These are phyloP conservation scores for Leptodontidium sp. DNA, from an alignment of 2,329 filamentous ascomycete species.

Conservation along the genomic window DNA sequence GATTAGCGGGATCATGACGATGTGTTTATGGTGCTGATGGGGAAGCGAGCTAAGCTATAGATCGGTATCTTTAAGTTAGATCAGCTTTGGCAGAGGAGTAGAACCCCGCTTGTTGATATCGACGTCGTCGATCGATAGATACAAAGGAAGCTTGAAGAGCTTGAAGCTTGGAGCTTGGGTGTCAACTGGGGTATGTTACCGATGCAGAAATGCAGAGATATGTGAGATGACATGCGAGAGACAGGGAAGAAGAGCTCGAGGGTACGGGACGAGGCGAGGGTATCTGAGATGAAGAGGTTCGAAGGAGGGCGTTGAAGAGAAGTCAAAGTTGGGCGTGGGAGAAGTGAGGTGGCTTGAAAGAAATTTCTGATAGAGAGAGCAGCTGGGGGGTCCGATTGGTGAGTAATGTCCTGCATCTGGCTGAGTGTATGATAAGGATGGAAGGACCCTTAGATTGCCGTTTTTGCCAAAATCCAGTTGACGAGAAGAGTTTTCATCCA, in stretches of 20 bases:
- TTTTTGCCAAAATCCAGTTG: neutral
- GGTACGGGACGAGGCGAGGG: neutral
- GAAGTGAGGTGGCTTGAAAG: neutral
- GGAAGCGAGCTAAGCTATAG: neutral
- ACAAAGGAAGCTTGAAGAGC: conserved; percentile 10
- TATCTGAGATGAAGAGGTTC: neutral
- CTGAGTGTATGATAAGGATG: neutral
- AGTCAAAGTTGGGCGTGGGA: conserved; percentile 1
- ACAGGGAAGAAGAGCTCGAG: neutral
- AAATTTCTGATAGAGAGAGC: neutral
- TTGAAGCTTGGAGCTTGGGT: conserved; percentile 11
- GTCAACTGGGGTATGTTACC: conserved; percentile 6
- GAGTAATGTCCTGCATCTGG: neutral
- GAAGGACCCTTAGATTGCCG: neutral
- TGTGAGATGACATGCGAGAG: conserved; percentile 11
- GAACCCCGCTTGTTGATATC: neutral
- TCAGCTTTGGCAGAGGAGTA: conserved; percentile 5
- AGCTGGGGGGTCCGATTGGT: neutral
- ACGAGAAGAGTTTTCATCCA: neutral
- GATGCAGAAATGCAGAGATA: conserved; percentile 2
- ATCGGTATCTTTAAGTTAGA: neutral
- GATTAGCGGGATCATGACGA: neutral
- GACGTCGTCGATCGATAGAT: neutral
- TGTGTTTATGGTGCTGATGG: neutral
- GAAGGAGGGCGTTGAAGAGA: neutral